Conservation (phyloP, 805 yeast species). For the Schizosaccharomyces cryophilus region DNA sequence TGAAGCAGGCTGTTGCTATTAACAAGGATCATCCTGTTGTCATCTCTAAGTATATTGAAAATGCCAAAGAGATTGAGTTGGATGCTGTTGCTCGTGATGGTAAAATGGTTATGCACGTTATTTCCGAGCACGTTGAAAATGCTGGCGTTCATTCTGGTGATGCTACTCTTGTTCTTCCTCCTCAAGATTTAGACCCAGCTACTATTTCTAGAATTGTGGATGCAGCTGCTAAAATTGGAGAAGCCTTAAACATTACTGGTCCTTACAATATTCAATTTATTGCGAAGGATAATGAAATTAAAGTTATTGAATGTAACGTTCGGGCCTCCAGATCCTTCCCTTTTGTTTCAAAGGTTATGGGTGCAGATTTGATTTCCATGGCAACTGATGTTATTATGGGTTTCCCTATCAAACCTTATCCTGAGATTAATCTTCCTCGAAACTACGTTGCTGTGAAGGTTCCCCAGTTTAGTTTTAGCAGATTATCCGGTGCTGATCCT, state of each 20-base stretch:
- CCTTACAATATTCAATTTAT: slow-evolving; percentile 97
- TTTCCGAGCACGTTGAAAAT: slow-evolving; percentile 91
- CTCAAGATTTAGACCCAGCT: slow-evolving; percentile 45
- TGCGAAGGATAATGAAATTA: slow-evolving; percentile 48
- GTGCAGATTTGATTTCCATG: slow-evolving; percentile 79
- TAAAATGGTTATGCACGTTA: slow-evolving; percentile 72
- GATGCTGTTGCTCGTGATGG: slow-evolving; percentile 91
- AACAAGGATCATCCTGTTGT: slow-evolving; percentile 95
- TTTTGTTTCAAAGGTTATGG: slow-evolving; percentile 89
- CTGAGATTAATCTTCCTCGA: slow-evolving; percentile 68
- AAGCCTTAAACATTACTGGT: slow-evolving; percentile 88
- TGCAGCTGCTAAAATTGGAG: slow-evolving; percentile 80
- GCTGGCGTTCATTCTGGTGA: slow-evolving; percentile 99
- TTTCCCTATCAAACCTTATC: slow-evolving; percentile 42
- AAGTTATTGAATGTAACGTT: slow-evolving; percentile 95
- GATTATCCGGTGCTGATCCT: slow-evolving; percentile 98
- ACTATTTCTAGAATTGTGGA: slow-evolving; percentile 53
- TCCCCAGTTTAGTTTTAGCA: slow-evolving; percentile 94
- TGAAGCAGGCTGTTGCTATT: slow-evolving; percentile 72
- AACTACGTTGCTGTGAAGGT: slow-evolving; percentile 87
- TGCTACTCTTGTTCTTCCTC: slow-evolving; percentile 86
- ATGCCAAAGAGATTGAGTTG: slow-evolving; percentile 90
- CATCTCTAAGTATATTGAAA: slow-evolving; percentile 81
- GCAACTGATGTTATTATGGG: slow-evolving; percentile 72
- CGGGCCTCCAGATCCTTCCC: slow-evolving; percentile 99